These are phyloP conservation scores for Pseudogymnoascus sp. DNA, from an alignment of 2,329 filamentous ascomycete genomes.

Conservation along the genomic window DNA sequence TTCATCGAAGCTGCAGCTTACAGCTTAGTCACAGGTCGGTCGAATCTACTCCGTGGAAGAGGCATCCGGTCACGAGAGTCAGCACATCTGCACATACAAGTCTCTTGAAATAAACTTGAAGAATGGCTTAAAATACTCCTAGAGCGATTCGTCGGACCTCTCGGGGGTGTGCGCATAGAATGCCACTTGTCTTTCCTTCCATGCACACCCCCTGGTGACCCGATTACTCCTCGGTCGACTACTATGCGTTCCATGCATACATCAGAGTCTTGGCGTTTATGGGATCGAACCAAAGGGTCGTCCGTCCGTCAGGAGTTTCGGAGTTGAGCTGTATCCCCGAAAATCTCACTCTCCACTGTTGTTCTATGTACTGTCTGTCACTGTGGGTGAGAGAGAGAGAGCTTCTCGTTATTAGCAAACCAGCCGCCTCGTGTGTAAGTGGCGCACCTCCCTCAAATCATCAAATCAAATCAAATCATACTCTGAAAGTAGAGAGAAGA, in stretches of 20 bases:
- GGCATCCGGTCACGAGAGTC: neutral
- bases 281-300: neutral
- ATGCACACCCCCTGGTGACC: neutral
- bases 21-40: neutral
- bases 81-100: neutral
- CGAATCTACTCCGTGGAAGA: neutral
- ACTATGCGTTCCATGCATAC: slow-evolving; percentile 3
- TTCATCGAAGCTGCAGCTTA: neutral
- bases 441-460: slow-evolving; percentile 2
- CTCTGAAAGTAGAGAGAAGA: slow-evolving; percentile 5
- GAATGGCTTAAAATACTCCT: neutral
- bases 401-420: neutral
- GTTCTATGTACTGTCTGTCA: neutral
- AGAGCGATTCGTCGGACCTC: neutral
- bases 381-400: neutral
- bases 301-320: neutral
- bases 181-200: neutral
- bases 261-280: neutral
- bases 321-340: slow-evolving; percentile 6
- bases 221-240: neutral
- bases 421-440: neutral
- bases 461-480: neutral
- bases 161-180: neutral
- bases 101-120: neutral
- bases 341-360: slow-evolving; percentile 5